Evolutionary conservation across 2,329 filamentous ascomycete species (phyloP), one percentile per base, ranked within the genome.

Genomic region (Penicillium paneum): DNA sequence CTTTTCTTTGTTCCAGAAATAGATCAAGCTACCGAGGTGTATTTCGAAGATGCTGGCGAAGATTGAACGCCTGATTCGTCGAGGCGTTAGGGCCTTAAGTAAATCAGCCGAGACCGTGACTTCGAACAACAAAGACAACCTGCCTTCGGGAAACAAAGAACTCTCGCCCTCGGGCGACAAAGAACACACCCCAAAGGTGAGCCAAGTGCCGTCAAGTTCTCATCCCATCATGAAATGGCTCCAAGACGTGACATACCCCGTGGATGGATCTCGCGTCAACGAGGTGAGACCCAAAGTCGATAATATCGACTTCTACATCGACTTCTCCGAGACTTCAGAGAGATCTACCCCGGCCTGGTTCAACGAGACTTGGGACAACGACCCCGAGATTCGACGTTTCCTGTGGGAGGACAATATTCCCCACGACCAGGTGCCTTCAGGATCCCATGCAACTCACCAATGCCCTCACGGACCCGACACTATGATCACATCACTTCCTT

Each of bases 1-100:
- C 12, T 19, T n/a, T 34, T 40, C 52, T 52, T 55, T 55, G 52
- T 52, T 44, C 52, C 13, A 29, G 28, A 54, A 39, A 50, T 54
- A 54, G 52, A 28, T 32, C 35, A 19, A 26, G 35, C 28, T 44
- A n/a, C 32, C 12, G 19, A 31, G 26, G 26, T 44, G 10, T 11
- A 11, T 29, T 28, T 28, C 11, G 15, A 21, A 47, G 12, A 34
- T 32, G 13, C 15, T 32, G 24, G 7, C 12, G 39, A 24, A 31
- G 12, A 19, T 12, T 8, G 26, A 39, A 19, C 11, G 11, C 3
- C 28, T 34, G 8, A 19, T 47, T 40, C 15, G 19, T 19, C 26
- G 26, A 8, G 5, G 11, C 26, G 4, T n/a, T 39, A 15, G 15
- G 26, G 32, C 19, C 34, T 31, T 15, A n/a, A 38, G 17, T 32